Evolutionary conservation across 352 stramenopile species (phyloP), one percentile per base, ranked within the genome.

Genomic region (Thalassiosira hispida): DNA sequence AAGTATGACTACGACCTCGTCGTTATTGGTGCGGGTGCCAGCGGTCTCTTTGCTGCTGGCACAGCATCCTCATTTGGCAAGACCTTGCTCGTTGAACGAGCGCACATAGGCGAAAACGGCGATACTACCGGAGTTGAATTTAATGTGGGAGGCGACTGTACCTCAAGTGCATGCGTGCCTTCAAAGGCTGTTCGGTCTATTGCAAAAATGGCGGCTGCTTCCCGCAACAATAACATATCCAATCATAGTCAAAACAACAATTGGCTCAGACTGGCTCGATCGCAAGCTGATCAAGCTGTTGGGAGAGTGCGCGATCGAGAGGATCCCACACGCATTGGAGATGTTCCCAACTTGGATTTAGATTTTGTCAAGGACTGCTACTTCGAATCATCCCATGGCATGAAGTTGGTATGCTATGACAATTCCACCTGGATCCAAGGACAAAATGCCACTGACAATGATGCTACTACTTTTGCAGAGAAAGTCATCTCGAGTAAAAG

Each of bases 131-230:
- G 31, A 38, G 0, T 20, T 7, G 25, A 57, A 35, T 69, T 25
- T 1, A 52, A 77, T 44, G 42, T 84, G 25, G 80, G 80, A 29
- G 80, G 80, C 5, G 80, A 87, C 62, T 87, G 80, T 25, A 84
- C 75, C 5, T 84, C 84, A 47, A 44, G 59, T 20, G 80, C 80
- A 8, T 87, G 80, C 60, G 75, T 87, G n/a, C 80, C 80, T 0
- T 68, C 29, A 51, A 87, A 87, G 49, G 74, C 80, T 22, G 18
- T 87, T 12, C 62, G 75, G 18, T 79, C 69, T 0, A 38, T 67
- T 25, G 80, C 75, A 18, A 53, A 55, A 23, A 65, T 77, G 22
- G 42, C 57, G 35, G 14, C 55, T 35, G 12, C 18, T 44, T 47
- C 63, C 12, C 47, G 7, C 38, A 71, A 42, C 7, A 5, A 16